Evolutionary conservation across 139 green algal genomes (phyloP).

Genomic region (Chlorella sp.): DNA sequence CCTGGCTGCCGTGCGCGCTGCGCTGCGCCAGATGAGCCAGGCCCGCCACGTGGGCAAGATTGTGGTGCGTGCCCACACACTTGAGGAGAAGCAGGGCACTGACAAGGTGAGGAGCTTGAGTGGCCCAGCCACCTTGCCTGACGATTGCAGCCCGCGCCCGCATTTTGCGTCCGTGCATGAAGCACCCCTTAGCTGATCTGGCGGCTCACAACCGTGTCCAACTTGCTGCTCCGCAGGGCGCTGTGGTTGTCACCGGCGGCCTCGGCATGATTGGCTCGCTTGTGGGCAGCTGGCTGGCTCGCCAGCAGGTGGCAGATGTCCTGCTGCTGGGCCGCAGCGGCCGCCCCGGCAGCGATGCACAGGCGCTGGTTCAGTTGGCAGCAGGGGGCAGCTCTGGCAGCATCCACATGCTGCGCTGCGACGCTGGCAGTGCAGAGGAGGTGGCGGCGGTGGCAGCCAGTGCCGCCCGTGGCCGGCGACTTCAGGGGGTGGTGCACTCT

Average conservation of each 20-base stretch:
- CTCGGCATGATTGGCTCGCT: slow-evolving; percentile 58
- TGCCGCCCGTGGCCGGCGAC: neutral
- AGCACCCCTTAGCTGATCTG: too few species aligned
- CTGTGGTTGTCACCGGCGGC: slow-evolving; percentile 46
- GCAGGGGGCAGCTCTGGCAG: neutral
- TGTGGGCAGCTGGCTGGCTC: slow-evolving; percentile 66
- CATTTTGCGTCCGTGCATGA: too few species aligned
- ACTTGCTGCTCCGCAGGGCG: neutral
- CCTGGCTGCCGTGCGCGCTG: slow-evolving; percentile 56
- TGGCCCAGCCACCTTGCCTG: too few species aligned
- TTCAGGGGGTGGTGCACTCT: slow-evolving; percentile 65
- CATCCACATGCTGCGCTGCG: slow-evolving; percentile 32
- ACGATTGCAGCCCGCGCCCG: too few species aligned
- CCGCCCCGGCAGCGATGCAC: slow-evolving; percentile 17
- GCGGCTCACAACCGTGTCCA: too few species aligned
- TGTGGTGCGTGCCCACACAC: slow-evolving; percentile 55
- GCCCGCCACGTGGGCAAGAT: slow-evolving; percentile 89
- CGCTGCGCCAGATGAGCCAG: slow-evolving; percentile 86
- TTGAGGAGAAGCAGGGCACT: slow-evolving; percentile 20
- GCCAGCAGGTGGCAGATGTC: slow-evolving; percentile 34
- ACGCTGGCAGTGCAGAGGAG: slow-evolving; percentile 22
- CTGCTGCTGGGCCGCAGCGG: slow-evolving; percentile 54
- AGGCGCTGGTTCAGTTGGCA: neutral
- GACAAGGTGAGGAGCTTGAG: slow-evolving; percentile 22
- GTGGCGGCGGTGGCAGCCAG: neutral